Base-by-base conservation (phyloP, 2,329 filamentous ascomycete genomes). In the Colletotrichum graminicola region DNA sequence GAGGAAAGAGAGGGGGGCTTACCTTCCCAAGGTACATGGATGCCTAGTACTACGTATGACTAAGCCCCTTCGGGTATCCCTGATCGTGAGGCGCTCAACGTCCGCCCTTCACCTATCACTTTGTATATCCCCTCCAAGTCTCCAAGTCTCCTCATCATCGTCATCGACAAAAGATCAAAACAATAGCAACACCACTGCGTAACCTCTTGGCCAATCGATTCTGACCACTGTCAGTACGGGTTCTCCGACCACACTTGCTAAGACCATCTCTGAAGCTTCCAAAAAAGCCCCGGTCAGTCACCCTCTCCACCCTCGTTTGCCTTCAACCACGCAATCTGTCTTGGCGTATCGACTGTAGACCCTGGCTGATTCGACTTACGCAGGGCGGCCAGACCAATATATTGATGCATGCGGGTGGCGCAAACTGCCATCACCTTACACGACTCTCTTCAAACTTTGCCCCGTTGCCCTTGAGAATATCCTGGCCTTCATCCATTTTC, bases 271-370 rank as follows among this genome's bases (percentile, higher is more conserved):
- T 12, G 43, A 57, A 29, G 32, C 29, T 62, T 6, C 8, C 23
- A 57, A 21, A 32, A 57, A 43, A 21, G 61, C 14, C 23, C 63
- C 45, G 34, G 67, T 55, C 63, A 67, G 43, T 21, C 16, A 11
- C 16, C 43, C 43, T 5, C 43, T 49, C n/a, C 18, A 3, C 41
- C 32, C 41, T 41, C 26, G 62, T 52, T 67, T 43, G 64, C 43
- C 16, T 18, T 43, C n/a, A 32, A 4, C 51, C 39, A 60, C 55
- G 56, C 56, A 67, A 21, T 26, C 11, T 18, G 52, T 36, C 47
- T 51, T 57, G 34, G 34, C 34, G 36, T 29, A 45, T 47, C 56
- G 45, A 52, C 36, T 52, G 41, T 32, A 67, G 57, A 51, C 57
- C 52, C 51, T 36, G 36, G 34, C 45, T 29, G 51, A 54, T 47